These are phyloP conservation scores for Neofusicoccum umdonicola DNA, from an alignment of 2,329 filamentous ascomycete species.

Conservation along the genomic window DNA sequence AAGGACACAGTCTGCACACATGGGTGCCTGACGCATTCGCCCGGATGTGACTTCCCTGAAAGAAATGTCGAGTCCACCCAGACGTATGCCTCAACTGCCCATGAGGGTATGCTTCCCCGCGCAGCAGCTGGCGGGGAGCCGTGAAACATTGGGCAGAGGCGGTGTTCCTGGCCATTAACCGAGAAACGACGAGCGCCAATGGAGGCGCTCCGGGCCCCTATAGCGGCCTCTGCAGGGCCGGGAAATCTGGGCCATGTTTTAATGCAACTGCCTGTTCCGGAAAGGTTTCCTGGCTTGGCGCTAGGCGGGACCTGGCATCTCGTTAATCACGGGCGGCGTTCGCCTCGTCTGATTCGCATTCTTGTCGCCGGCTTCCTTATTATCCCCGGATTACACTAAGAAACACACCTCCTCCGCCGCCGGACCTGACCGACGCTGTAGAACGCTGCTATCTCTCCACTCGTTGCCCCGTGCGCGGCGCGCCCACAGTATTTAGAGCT, in stretches of 20 bases:
- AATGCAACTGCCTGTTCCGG: conserved; percentile 4
- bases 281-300: not conserved
- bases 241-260: not conserved
- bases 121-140: not conserved
- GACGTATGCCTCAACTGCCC: not conserved
- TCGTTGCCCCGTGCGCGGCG: not conserved
- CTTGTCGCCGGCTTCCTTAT: not conserved
- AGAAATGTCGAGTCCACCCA: too few species aligned
- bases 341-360: conserved; percentile 1
- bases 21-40: too few species aligned
- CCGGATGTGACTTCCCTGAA: too few species aligned
- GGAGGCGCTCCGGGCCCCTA: not conserved
- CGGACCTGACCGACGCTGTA: conserved; percentile 10
- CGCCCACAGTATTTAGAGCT: not conserved
- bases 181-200: not conserved
- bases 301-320: conserved; percentile 13
- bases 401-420: not conserved
- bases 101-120: not conserved
- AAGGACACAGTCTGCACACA: not conserved
- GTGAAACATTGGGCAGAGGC: conserved; percentile 1
- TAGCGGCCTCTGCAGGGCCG: not conserved
- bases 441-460: not conserved
- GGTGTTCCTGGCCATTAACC: not conserved
- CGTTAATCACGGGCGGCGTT: not conserved
- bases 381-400: not conserved